Percentiles rank a stretch among this genome's conserved stretches.
Evolutionary conservation across 2,329 filamentous ascomycete species (phyloP).

Genomic region (Paraconiothyrium brasiliense): DNA sequence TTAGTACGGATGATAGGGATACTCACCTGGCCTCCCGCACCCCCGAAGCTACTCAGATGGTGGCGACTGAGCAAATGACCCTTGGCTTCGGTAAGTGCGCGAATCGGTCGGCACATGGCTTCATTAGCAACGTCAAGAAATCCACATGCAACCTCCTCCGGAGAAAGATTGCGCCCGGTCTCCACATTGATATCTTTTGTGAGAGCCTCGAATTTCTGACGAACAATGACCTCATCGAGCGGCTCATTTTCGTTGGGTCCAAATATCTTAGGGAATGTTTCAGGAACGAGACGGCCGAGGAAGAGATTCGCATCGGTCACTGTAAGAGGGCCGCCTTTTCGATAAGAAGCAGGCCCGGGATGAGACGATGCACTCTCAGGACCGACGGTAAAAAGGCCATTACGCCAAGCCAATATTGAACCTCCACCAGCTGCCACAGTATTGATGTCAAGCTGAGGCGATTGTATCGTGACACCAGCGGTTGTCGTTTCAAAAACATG

Average conservation of each 20-base stretch:
- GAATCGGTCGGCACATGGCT: conserved; percentile 41
- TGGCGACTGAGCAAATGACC: conserved; percentile 33
- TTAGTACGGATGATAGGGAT: too few relatives aligned
- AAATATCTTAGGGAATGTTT: conserved; percentile 47
- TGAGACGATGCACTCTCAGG: conserved; percentile 48
- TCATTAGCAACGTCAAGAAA: conserved; percentile 42
- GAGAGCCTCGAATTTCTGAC: conserved; percentile 55
- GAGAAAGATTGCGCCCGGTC: conserved; percentile 29
- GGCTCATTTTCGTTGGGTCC: conserved; percentile 43
- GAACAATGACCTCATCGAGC: conserved; percentile 44
- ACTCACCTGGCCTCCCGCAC: conserved; percentile 50
- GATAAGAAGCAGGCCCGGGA: conserved; percentile 46
- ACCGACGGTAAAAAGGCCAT: conserved; percentile 34
- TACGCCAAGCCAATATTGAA: conserved; percentile 48
- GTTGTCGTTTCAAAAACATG: conserved; percentile 92
- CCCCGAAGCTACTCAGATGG: conserved; percentile 39
- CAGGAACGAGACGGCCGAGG: conserved; percentile 41
- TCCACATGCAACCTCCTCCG: conserved; percentile 35
- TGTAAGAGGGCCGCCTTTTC: conserved; percentile 48
- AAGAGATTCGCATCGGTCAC: conserved; percentile 49
- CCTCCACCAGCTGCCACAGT: conserved; percentile 78
- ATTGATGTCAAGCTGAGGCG: conserved; percentile 88
- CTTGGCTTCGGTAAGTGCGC: conserved; percentile 39
- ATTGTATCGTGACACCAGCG: conserved; percentile 86
- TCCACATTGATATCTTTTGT: conserved; percentile 40